phyloP scores from a whole-genome alignment of 768 basidiomycete species.

The Brasilioporus rufonigricans region DNA sequence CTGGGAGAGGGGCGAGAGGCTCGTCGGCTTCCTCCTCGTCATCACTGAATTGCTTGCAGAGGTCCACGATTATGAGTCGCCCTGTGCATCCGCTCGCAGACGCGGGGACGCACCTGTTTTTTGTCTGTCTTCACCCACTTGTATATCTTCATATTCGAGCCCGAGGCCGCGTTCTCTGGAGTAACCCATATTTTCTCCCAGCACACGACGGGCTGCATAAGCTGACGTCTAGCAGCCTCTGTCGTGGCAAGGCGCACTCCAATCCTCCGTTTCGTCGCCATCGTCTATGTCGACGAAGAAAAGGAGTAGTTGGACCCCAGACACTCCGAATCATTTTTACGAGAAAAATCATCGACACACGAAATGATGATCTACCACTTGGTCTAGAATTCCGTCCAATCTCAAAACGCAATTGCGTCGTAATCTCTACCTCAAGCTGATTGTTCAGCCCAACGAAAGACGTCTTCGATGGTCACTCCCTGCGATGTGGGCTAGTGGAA shows the following conservation, averaged over 20 bases:
- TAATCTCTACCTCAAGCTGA: constrained; percentile 17
- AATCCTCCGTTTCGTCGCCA: constrained; percentile 75
- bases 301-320: constrained; percentile 14
- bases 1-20: constrained; percentile 76
- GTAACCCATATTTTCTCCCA: constrained; percentile 80
- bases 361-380: background rate
- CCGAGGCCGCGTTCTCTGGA: constrained; percentile 52
- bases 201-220: constrained; percentile 87
- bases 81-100: background rate
- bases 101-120: constrained; percentile 53
- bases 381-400: background rate
- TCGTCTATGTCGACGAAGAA: constrained; percentile 23
- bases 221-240: constrained; percentile 75
- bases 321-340: constrained; percentile 6
- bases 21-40: constrained; percentile 80
- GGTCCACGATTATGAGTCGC: constrained; percentile 3
- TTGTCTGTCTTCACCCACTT: constrained; percentile 84
- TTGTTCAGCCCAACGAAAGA: constrained; percentile 60
- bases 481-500: constrained; percentile 9
- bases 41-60: constrained; percentile 77
- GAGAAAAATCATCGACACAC: background rate
- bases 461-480: constrained; percentile 35
- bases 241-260: constrained; percentile 75
- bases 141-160: constrained; percentile 61
- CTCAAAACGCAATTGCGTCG: background rate